Percentiles rank a stretch among this genome's conserved stretches.
phyloP scores from a whole-genome alignment of 164 flowering plant species.

The Sedum album region DNA sequence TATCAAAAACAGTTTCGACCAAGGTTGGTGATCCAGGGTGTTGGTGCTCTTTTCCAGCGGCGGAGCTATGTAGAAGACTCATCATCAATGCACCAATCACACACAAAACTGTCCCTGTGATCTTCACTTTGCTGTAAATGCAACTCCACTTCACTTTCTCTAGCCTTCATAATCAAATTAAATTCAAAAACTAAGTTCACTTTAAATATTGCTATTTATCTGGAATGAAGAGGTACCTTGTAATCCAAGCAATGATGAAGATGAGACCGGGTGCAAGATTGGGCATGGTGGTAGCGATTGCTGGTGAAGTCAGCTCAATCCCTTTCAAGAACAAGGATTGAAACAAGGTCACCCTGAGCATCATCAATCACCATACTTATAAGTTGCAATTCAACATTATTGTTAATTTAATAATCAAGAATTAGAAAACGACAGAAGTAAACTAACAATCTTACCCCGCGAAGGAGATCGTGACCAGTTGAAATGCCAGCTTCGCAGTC shows the following conservation, averaged over 20 bases:
- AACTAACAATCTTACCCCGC: slow-evolving; percentile 43
- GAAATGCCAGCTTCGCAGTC: slow-evolving; percentile 32
- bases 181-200: not conserved
- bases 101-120: not conserved
- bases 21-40: not conserved
- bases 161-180: not conserved
- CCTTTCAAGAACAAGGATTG: not conserved
- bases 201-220: too few relatives aligned
- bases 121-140: not conserved
- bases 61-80: not conserved
- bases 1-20: slow-evolving; percentile 16
- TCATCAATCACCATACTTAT: not conserved
- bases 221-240: not conserved
- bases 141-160: not conserved
- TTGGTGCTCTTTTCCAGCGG: not conserved
- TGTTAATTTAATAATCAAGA: not conserved
- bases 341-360: not conserved
- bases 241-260: not conserved
- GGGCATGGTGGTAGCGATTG: not conserved
- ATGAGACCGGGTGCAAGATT: not conserved
- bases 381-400: not conserved
- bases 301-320: not conserved
- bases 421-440: slow-evolving; percentile 5
- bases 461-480: slow-evolving; percentile 48
- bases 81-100: not conserved